Base-by-base conservation (phyloP, 768 basidiomycete genomes). In the Kwoniella botswanensis region DNA sequence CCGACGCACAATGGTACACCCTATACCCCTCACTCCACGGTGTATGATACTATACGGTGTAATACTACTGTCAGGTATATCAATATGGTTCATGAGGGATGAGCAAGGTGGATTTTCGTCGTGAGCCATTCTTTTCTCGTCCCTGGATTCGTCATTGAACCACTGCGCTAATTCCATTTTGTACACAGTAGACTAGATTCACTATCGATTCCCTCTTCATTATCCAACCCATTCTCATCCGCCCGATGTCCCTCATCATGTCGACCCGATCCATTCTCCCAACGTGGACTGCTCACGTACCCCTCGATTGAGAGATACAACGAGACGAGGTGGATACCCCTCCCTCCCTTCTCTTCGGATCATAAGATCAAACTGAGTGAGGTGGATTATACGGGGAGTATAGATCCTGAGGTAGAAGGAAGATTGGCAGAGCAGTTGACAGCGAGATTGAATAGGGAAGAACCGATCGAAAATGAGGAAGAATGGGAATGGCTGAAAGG, bases 301-400 rank as follows among this genome's bases (percentile, higher is more conserved):
- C 54, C 71, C 41, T 68, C 63, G 17, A n/a, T 50, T n/a, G 55
- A 52, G 10, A 15, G 13, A 12, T 60, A 46, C 24, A 66, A 70
- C 26, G 71, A 74, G n/a, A 76, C 75, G 13, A 63, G 73, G 21
- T 76, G 73, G 70, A 63, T 76, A 5, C 70, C 71, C n/a, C 72
- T 76, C 24, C 70, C 70, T 13, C 22, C 55, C 1, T 29, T 26
- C 17, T 54, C 43, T 18, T 24, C 35, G 26, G 24, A 5, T 9
- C 3, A 35, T 13, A 4, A 18, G 60, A 10, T 24, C 22, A 64
- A 50, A 58, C 24, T 55, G 54, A 41, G 42, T 13, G 53, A 63
- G 18, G 26, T 64, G 13, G 26, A 52, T 53, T 55, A 52, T 52
- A 55, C 46, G 9, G 63, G 29, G 43, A 15, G 9, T 21, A n/a